A percentile compares a stretch with the other conserved stretches of the same genome.
Conservation (phyloP, 768 basidiomycete genomes). For the Amyloporia xantha region DNA sequence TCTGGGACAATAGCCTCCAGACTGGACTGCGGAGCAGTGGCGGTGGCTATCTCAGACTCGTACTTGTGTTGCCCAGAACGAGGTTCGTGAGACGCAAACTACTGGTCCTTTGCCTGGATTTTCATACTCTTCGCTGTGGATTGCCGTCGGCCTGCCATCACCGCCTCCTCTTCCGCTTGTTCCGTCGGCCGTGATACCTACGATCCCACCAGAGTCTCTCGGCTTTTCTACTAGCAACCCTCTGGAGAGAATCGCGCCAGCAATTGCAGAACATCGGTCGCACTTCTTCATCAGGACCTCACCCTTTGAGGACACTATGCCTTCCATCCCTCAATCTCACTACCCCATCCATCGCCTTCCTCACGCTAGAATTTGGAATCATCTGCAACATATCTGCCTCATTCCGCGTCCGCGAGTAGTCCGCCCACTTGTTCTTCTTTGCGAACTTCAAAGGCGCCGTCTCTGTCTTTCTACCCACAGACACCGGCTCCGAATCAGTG, state of each 20-base stretch:
- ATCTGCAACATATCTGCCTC: slow-evolving; percentile 63
- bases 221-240: slow-evolving; percentile 84
- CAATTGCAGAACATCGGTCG: slow-evolving; percentile 73
- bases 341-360: slow-evolving; percentile 93
- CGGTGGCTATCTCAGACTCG: slow-evolving; percentile 78
- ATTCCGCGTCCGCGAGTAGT: slow-evolving; percentile 64
- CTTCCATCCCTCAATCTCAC: slow-evolving; percentile 48
- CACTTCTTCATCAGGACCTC: slow-evolving; percentile 86
- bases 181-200: slow-evolving; percentile 96
- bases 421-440: slow-evolving; percentile 69
- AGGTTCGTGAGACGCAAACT: slow-evolving; percentile 87
- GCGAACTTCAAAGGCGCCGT: slow-evolving; percentile 84
- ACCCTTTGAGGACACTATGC: slow-evolving; percentile 81
- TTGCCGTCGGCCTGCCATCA: slow-evolving; percentile 90
- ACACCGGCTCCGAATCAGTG: slow-evolving; percentile 48
- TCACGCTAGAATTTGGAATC: slow-evolving; percentile 90
- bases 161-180: slow-evolving; percentile 63
- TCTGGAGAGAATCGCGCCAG: slow-evolving; percentile 96
- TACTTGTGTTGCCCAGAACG: slow-evolving; percentile 87
- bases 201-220: slow-evolving; percentile 83
- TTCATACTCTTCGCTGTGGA: slow-evolving; percentile 96
- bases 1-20: slow-evolving; percentile 86
- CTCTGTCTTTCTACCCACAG: slow-evolving; percentile 94
- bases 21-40: slow-evolving; percentile 66
- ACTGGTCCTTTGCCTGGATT: slow-evolving; percentile 90